Percentiles rank a stretch among this genome's conserved stretches.
These are phyloP conservation scores for Boeremia exigua DNA, from an alignment of 2,329 filamentous ascomycete species.

Conservation along the genomic window DNA sequence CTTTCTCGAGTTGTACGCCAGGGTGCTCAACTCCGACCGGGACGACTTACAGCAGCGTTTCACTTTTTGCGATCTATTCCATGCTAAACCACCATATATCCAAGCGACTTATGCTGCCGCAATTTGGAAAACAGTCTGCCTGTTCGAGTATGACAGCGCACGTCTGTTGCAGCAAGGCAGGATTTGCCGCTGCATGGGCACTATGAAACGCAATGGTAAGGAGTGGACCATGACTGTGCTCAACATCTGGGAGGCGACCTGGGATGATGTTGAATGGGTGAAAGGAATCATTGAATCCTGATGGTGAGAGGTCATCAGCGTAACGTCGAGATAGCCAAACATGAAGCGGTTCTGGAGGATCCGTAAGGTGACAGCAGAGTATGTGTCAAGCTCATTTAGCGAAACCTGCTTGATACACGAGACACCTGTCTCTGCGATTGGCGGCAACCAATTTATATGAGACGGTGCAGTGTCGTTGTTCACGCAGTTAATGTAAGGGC, in stretches of 20 bases:
- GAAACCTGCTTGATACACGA: too few species aligned
- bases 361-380: neutral
- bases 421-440: too few species aligned
- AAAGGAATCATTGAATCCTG: slow-evolving; percentile 50
- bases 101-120: slow-evolving; percentile 50
- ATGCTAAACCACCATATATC: slow-evolving; percentile 62
- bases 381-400: too few species aligned
- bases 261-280: slow-evolving; percentile 61
- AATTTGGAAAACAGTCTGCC: slow-evolving; percentile 53
- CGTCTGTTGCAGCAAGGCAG: slow-evolving; percentile 51
- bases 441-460: too few species aligned
- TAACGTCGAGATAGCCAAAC: neutral
- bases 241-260: slow-evolving; percentile 59
- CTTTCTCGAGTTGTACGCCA: slow-evolving; percentile 68
- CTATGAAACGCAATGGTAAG: slow-evolving; percentile 53
- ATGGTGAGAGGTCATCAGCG: slow-evolving; percentile 1
- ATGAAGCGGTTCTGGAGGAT: neutral
- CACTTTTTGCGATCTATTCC: slow-evolving; percentile 68
- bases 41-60: slow-evolving; percentile 66
- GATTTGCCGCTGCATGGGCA: slow-evolving; percentile 58
- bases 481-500: neutral
- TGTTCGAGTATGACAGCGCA: slow-evolving; percentile 56
- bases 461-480: neutral
- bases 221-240: slow-evolving; percentile 55
- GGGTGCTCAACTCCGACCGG: slow-evolving; percentile 64